These are phyloP conservation scores for Diospyros lotus DNA, from an alignment of 148 eudicot genomes.

Conservation along the genomic window DNA sequence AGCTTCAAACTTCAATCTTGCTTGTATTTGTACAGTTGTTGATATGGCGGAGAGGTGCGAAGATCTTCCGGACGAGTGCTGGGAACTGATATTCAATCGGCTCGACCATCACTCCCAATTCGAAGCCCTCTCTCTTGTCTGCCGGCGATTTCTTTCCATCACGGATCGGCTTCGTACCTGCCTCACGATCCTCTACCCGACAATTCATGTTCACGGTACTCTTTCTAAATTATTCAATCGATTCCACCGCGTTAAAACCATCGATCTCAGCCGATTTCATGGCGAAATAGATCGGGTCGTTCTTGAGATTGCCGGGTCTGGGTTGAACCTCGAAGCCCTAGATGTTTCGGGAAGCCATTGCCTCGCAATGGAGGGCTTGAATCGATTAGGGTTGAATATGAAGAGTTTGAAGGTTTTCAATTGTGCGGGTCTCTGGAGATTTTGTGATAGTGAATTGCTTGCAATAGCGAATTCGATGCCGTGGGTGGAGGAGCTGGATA, in stretches of 20 bases:
- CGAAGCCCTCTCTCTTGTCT: conserved; percentile 45
- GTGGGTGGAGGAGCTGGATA: conserved; percentile 48
- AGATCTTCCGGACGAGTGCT: conserved; percentile 59
- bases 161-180: conserved; percentile 43
- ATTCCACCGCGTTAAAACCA: conserved; percentile 41
- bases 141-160: conserved; percentile 52
- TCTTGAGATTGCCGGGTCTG: conserved; percentile 20
- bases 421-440: conserved; percentile 10
- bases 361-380: conserved; percentile 27
- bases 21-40: not conserved
- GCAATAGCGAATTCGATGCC: conserved; percentile 25
- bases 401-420: conserved; percentile 32
- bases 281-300: conserved; percentile 24
- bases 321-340: conserved; percentile 27
- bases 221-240: conserved; percentile 38
- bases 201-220: conserved; percentile 21
- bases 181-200: conserved; percentile 31
- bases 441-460: conserved; percentile 36
- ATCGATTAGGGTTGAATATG: conserved; percentile 13
- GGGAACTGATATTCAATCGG: conserved; percentile 51
- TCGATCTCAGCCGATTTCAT: conserved; percentile 25
- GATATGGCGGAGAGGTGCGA: conserved; percentile 7
- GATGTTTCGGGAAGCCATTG: conserved; percentile 30
- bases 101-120: conserved; percentile 36
- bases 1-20: too few species aligned